Evolutionary conservation across 345 rosid genomes (phyloP).

Genomic region (Mallotus nudiflorus): DNA sequence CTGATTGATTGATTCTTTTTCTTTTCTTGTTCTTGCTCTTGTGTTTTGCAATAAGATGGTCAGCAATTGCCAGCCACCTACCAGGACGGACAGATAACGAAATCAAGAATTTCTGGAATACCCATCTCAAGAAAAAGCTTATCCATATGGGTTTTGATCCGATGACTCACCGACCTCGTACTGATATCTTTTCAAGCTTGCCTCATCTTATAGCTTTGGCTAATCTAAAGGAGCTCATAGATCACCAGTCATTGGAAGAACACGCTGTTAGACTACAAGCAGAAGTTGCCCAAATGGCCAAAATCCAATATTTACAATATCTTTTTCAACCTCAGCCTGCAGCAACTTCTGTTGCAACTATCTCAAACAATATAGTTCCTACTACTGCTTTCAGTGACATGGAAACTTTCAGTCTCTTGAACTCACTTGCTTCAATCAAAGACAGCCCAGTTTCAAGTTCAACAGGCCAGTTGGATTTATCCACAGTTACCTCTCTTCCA

Average conservation of each 20-base stretch:
- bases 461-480: slow-evolving; percentile 21
- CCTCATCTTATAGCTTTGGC: slow-evolving; percentile 63
- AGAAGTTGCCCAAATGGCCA: slow-evolving; percentile 49
- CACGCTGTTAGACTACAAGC: slow-evolving; percentile 46
- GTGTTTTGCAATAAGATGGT: slow-evolving; percentile 22
- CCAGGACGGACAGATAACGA: slow-evolving; percentile 33
- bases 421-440: slow-evolving; percentile 34
- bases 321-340: slow-evolving; percentile 44
- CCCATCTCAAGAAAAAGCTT: slow-evolving; percentile 33
- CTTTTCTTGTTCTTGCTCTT: background rate
- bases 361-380: slow-evolving; percentile 15
- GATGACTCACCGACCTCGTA: slow-evolving; percentile 34
- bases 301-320: slow-evolving; percentile 49
- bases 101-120: slow-evolving; percentile 36
- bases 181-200: slow-evolving; percentile 46
- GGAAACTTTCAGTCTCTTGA: slow-evolving; percentile 39
- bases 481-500: slow-evolving; percentile 19
- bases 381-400: slow-evolving; percentile 24
- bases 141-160: slow-evolving; percentile 36
- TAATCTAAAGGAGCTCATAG: slow-evolving; percentile 52
- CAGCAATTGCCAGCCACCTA: slow-evolving; percentile 28
- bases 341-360: slow-evolving; percentile 12
- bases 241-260: slow-evolving; percentile 48
- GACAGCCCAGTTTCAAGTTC: slow-evolving; percentile 21
- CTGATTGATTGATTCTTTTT: background rate